Evolutionary conservation across 1,284 basidiomycete species (phyloP), one percentile per base, ranked within the genome.

Genomic region (Apiotrichum gamsii): DNA sequence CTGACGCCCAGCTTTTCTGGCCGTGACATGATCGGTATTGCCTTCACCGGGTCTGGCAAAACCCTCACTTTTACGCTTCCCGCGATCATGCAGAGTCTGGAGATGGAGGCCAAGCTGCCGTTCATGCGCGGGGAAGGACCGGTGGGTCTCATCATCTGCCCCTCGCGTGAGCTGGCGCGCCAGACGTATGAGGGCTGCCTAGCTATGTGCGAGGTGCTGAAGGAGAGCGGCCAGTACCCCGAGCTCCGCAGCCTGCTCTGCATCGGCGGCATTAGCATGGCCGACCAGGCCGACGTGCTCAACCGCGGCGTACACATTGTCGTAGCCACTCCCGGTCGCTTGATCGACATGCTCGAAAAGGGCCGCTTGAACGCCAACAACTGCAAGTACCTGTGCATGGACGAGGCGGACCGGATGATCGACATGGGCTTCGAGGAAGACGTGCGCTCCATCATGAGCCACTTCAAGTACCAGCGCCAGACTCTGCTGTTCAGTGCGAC

Each of bases 381-480:
- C 58, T 93, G 89, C 81, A 89, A 87, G 73, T 97, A 85, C 69
- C 75, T 98, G 5, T 97, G 93, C 67, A 90, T 99, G 82, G 95
- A 99, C 73, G 95, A 99, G 74, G 95, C 95, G 1, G 95, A 98
- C 73, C 78, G 95, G 43, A 98, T 99, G 95, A 94, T 99, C 56
- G 95, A 98, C 65, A 79, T 97, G 70, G 95, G 94, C 0, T 99
- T 99, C 62, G 95, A 98, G 71, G 95, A 98, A 48, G 94, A 98
- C 62, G 91, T 99, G 23, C 79, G 94, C 49, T 94, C 91, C 64
- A 95, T 99, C 62, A 96, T 98, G 90, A 90, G 86, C 58, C 96
- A 90, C 71, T 97, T 97, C 79, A 93, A 87, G 86, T 82, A 87
- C 55, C 95, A 99, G 79, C 81, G 94, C 4, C 95, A 99, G 75